Evolutionary conservation across 1,139 yeast genomes (phyloP).

Genomic region (Candida sanyaensis): DNA sequence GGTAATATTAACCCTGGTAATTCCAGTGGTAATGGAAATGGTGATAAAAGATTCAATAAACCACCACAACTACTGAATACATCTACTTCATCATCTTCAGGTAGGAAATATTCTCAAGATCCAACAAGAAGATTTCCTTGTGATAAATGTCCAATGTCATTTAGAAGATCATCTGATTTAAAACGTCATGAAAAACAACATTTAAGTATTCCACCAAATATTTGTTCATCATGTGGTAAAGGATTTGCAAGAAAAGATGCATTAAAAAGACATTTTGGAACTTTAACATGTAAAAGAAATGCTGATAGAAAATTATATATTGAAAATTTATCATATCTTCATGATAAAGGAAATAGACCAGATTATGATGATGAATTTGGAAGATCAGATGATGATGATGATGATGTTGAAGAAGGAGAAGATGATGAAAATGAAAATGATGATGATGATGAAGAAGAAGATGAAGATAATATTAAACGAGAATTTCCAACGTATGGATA

Average conservation of each 20-base stretch:
- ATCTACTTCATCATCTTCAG: neutral
- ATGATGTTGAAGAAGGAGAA: slow-evolving; percentile 6
- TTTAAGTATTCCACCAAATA: slow-evolving; percentile 60
- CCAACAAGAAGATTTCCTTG: slow-evolving; percentile 44
- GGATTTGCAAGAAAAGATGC: slow-evolving; percentile 86
- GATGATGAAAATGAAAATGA: too few relatives aligned
- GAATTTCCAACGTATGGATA: slow-evolving; percentile 14
- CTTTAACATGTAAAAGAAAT: slow-evolving; percentile 72
- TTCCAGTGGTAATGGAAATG: too few relatives aligned
- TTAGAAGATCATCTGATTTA: slow-evolving; percentile 63
- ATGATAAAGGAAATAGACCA: slow-evolving; percentile 2
- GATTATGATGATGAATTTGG: slow-evolving; percentile 1
- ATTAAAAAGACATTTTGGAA: slow-evolving; percentile 68
- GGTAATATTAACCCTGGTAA: too few relatives aligned
- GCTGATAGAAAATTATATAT: slow-evolving; percentile 48
- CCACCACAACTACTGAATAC: neutral
- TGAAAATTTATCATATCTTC: slow-evolving; percentile 35
- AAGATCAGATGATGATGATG: slow-evolving; percentile 1
- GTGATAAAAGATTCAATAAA: neutral
- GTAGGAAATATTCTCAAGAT: slow-evolving; percentile 11
- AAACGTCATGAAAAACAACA: slow-evolving; percentile 68
- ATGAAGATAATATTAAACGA: slow-evolving; percentile 8
- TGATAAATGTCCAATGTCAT: slow-evolving; percentile 52
- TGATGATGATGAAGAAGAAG: too few relatives aligned
- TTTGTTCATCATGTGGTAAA: slow-evolving; percentile 73